phyloP scores from a whole-genome alignment of 345 rosid genomes.

The Eucalyptus albens region DNA sequence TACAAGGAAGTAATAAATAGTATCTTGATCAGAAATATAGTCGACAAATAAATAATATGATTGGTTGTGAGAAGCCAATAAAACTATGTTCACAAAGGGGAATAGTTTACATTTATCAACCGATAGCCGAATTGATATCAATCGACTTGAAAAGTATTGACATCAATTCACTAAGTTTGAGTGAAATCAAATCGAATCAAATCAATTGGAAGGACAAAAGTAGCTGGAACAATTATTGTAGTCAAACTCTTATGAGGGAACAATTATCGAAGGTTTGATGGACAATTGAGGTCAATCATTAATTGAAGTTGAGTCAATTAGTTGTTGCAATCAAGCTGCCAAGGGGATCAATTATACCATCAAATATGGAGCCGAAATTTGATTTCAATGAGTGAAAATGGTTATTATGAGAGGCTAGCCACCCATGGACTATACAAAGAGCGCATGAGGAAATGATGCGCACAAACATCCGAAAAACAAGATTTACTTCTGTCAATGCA shows the following conservation, averaged over 20 bases:
- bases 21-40: not conserved
- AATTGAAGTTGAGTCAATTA: not conserved
- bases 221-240: not conserved
- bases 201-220: not conserved
- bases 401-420: not conserved
- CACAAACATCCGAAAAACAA: not conserved
- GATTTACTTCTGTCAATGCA: not conserved
- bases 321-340: not conserved
- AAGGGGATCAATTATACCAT: not conserved
- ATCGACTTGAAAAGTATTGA: fast-evolving
- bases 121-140: not conserved
- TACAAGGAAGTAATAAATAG: not conserved
- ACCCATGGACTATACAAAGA: not conserved
- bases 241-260: no score
- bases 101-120: fast-evolving
- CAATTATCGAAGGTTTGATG: not conserved
- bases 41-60: not conserved
- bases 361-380: not conserved
- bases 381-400: not conserved
- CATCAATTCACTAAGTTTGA: not conserved
- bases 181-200: not conserved
- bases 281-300: not conserved
- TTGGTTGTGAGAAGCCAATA: not conserved
- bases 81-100: not conserved
- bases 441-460: not conserved